phyloP scores from a whole-genome alignment of 2,329 filamentous ascomycete species.

The Aspergillus fischeri region DNA sequence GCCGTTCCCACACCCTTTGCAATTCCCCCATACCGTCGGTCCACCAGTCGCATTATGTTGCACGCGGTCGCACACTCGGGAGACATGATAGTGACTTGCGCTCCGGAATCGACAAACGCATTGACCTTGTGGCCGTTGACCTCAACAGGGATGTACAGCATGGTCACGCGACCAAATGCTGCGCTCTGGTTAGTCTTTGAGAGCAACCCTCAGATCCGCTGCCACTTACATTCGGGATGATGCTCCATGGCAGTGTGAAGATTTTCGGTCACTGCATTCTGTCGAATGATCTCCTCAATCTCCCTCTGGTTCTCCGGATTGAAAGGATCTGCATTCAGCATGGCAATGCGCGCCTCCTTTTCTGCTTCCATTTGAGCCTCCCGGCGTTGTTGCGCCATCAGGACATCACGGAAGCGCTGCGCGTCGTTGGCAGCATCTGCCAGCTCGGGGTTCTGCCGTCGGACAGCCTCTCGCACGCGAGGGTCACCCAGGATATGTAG shows the following conservation, averaged over 20 bases:
- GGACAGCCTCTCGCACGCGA: constrained; percentile 64
- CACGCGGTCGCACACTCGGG: constrained; percentile 85
- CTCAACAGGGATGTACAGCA: constrained; percentile 93
- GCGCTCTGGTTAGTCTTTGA: constrained; percentile 5
- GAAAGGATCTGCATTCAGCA: constrained; percentile 90
- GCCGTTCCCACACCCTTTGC: constrained; percentile 93
- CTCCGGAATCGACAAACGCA: constrained; percentile 94
- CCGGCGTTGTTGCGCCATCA: constrained; percentile 62
- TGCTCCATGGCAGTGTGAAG: constrained; percentile 95
- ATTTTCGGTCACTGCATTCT: constrained; percentile 92
- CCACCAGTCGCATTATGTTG: constrained; percentile 93
- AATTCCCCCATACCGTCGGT: constrained; percentile 85
- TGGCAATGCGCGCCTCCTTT: constrained; percentile 75
- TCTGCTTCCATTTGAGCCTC: constrained; percentile 70
- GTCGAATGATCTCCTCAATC: constrained; percentile 96
- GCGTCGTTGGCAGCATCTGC: constrained; percentile 72
- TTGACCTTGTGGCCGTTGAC: constrained; percentile 92
- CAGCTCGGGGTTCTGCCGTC: constrained; percentile 70
- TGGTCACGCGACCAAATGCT: constrained; percentile 93
- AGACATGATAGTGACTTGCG: constrained; percentile 98
- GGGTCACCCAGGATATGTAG: constrained; percentile 79
- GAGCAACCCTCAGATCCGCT: background rate
- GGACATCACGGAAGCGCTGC: constrained; percentile 69
- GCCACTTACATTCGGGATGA: constrained; percentile 79
- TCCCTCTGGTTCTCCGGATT: constrained; percentile 84